Conservation (phyloP, 2,329 filamentous ascomycete genomes). For the Penicillium sp. region DNA sequence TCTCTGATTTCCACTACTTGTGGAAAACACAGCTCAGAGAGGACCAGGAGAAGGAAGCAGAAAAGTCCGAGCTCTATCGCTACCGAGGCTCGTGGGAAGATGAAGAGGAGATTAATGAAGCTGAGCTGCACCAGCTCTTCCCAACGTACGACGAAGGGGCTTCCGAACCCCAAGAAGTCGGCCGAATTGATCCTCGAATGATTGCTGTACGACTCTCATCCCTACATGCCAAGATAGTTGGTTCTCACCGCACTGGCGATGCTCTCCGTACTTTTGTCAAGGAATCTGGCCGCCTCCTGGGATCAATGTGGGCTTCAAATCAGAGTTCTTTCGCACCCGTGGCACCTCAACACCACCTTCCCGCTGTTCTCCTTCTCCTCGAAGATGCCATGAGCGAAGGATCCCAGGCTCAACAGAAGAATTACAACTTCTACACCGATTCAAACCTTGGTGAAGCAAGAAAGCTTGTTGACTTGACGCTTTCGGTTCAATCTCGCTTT, state of each 20-base stretch:
- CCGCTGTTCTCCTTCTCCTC: slow-evolving; percentile 66
- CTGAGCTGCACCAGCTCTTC: slow-evolving; percentile 79
- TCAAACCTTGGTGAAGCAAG: slow-evolving; percentile 74
- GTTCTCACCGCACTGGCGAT: slow-evolving; percentile 28
- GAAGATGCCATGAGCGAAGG: slow-evolving; percentile 61
- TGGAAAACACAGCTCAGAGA: slow-evolving; percentile 77
- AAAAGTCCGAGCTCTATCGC: slow-evolving; percentile 75
- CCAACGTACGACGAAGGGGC: slow-evolving; percentile 68
- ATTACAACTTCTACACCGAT: slow-evolving; percentile 90
- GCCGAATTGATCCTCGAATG: slow-evolving; percentile 49
- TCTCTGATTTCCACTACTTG: slow-evolving; percentile 73
- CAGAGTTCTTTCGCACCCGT: slow-evolving; percentile 26
- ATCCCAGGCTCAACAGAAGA: slow-evolving; percentile 41
- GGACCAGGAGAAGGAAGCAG: slow-evolving; percentile 74
- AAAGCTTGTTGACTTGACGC: slow-evolving; percentile 69
- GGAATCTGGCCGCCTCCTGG: slow-evolving; percentile 37
- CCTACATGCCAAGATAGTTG: slow-evolving; percentile 56
- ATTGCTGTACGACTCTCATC: slow-evolving; percentile 64
- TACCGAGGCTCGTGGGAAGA: slow-evolving; percentile 78
- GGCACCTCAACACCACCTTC: slow-evolving; percentile 58
- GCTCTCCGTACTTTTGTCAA: slow-evolving; percentile 38
- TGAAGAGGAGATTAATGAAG: slow-evolving; percentile 70
- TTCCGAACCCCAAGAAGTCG: slow-evolving; percentile 32
- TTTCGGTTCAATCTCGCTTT: slow-evolving; percentile 72
- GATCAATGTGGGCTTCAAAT: slow-evolving; percentile 33